These are phyloP conservation scores for Phytophthora hybrid DNA, from an alignment of 352 stramenopile genomes.

Conservation along the genomic window DNA sequence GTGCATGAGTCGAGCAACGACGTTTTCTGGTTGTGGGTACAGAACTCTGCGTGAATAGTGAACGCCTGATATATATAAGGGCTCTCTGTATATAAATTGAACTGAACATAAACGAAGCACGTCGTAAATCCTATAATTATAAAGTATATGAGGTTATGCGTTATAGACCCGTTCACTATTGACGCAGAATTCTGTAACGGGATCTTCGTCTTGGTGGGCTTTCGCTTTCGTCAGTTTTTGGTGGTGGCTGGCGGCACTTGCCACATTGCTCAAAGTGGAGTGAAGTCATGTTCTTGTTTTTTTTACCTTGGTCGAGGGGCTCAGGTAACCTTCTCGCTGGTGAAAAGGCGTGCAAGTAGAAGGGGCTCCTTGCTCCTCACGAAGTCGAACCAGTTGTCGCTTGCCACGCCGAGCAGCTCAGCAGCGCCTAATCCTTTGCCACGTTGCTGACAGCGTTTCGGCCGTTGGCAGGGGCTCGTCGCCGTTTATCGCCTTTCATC, in stretches of 20 bases:
- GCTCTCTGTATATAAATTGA: too few relatives aligned
- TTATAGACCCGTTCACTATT: too few relatives aligned
- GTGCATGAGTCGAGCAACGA: slow-evolving; percentile 1
- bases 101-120: too few relatives aligned
- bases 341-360: slow-evolving; percentile 10
- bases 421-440: slow-evolving; percentile 1
- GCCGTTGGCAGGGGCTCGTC: slow-evolving; percentile 7
- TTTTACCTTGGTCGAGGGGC: too few relatives aligned
- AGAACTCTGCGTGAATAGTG: too few relatives aligned
- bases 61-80: too few relatives aligned
- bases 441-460: slow-evolving; percentile 2
- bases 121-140: too few relatives aligned
- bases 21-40: background rate
- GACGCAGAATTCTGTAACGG: too few relatives aligned
- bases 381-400: slow-evolving; percentile 8
- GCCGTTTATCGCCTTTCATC: slow-evolving; percentile 28
- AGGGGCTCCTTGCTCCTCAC: slow-evolving; percentile 16
- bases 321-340: background rate
- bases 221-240: slow-evolving; percentile 18
- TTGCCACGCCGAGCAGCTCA: background rate
- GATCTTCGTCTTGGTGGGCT: background rate
- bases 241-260: background rate
- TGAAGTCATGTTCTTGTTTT: background rate
- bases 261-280: background rate
- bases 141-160: too few relatives aligned